These are phyloP conservation scores for Nephelium lappaceum DNA, from an alignment of 345 rosid species.

Conservation along the genomic window DNA sequence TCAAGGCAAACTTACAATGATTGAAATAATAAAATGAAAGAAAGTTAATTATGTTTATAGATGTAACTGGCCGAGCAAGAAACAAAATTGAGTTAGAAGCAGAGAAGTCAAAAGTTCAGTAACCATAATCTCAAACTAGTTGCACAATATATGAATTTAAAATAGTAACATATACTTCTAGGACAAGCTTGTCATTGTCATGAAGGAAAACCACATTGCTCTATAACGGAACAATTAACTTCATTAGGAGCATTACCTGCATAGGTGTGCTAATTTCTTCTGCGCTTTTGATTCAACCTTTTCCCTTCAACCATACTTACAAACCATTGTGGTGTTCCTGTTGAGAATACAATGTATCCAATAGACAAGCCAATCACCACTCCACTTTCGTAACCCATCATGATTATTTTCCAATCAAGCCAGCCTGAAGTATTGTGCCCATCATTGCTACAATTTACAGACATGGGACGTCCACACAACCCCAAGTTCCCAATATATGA, in stretches of 20 bases:
- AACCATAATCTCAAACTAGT: too few species aligned
- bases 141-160: too few species aligned
- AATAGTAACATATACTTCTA: too few species aligned
- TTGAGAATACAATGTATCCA: conserved; percentile 17
- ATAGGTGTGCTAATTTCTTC: not conserved
- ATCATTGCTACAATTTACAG: not conserved
- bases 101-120: too few species aligned
- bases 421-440: not conserved
- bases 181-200: too few species aligned
- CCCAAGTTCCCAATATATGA: not conserved
- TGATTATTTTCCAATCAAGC: conserved; percentile 12
- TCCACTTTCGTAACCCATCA: conserved; percentile 14
- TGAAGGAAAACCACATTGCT: too few species aligned
- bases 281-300: not conserved
- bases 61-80: too few species aligned
- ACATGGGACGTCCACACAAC: not conserved
- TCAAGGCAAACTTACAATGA: too few species aligned
- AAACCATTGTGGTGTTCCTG: conserved; percentile 9
- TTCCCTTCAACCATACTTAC: conserved; percentile 5
- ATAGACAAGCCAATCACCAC: not conserved
- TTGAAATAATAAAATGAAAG: too few species aligned
- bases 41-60: too few species aligned
- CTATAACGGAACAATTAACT: too few species aligned
- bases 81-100: too few species aligned
- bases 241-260: not conserved